These are phyloP conservation scores for Calocybe indica DNA, from an alignment of 768 basidiomycete genomes.

Conservation along the genomic window DNA sequence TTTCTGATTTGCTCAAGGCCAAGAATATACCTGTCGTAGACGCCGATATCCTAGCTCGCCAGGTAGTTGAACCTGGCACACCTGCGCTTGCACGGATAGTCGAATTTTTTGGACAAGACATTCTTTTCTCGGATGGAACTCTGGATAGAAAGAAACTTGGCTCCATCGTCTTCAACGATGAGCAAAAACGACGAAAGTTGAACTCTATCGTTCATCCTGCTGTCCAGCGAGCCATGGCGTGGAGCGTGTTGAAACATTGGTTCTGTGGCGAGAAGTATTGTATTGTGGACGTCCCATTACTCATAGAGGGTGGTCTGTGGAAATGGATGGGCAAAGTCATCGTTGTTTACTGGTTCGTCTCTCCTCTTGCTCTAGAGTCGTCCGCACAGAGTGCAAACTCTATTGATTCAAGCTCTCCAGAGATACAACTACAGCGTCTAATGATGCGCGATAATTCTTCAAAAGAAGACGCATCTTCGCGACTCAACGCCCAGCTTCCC, in stretches of 20 bases:
- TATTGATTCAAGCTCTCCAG: slow-evolving; percentile 52
- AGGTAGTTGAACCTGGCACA: slow-evolving; percentile 82
- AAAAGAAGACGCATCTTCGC: slow-evolving; percentile 59
- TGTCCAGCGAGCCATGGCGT: slow-evolving; percentile 73
- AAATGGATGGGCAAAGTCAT: slow-evolving; percentile 78
- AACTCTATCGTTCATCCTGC: slow-evolving; percentile 91
- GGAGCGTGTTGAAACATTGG: slow-evolving; percentile 67
- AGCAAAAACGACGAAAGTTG: slow-evolving; percentile 59
- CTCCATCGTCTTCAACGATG: slow-evolving; percentile 77
- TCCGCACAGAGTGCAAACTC: not conserved
- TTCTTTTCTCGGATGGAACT: slow-evolving; percentile 62
- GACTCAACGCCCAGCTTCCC: slow-evolving; percentile 77
- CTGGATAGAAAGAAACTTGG: slow-evolving; percentile 85
- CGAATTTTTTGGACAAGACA: slow-evolving; percentile 59
- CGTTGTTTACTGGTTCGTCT: slow-evolving; percentile 83
- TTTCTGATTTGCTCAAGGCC: slow-evolving; percentile 63
- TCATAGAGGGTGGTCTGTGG: slow-evolving; percentile 87
- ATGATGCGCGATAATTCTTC: slow-evolving; percentile 69
- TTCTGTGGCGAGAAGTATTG: slow-evolving; percentile 70
- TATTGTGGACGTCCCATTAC: slow-evolving; percentile 85
- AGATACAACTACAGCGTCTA: slow-evolving; percentile 80
- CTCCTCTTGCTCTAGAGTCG: not conserved
- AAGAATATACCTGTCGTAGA: slow-evolving; percentile 82
- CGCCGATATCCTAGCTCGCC: slow-evolving; percentile 84
- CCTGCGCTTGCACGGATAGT: slow-evolving; percentile 64